A percentile compares a stretch with the other conserved stretches of the same genome.
Evolutionary conservation across 2,329 filamentous ascomycete genomes (phyloP).

Genomic region (Zymoseptoria passerinii): DNA sequence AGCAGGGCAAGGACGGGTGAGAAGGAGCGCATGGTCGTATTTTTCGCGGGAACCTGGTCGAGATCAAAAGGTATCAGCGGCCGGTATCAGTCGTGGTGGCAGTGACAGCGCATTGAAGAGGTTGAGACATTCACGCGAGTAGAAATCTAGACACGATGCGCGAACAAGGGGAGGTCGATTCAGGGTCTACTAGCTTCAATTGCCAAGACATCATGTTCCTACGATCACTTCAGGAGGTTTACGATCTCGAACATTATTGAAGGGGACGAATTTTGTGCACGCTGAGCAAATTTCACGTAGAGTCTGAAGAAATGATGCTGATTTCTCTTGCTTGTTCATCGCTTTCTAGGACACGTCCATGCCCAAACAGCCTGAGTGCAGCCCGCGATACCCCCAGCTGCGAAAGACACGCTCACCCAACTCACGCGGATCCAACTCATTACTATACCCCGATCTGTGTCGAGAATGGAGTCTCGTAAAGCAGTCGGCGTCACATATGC

Average conservation of each 20-base stretch:
- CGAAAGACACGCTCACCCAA: no score
- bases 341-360: no score
- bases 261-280: no score
- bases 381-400: no score
- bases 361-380: no score
- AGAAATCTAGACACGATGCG: background rate
- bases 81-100: background rate
- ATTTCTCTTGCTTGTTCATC: no score
- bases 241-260: no score
- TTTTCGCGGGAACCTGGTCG: background rate
- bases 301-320: no score
- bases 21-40: conserved; percentile 20
- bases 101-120: background rate
- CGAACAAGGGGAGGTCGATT: background rate
- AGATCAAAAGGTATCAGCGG: background rate
- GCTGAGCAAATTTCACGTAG: no score
- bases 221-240: background rate
- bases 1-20: conserved; percentile 28
- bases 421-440: no score
- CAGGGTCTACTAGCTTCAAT: background rate
- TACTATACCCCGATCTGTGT: background rate
- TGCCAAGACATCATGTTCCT: background rate
- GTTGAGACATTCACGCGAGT: background rate
- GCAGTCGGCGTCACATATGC: background rate
- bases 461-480: background rate